Conservation (phyloP, 805 yeast species). For the Ogataea corticis region DNA sequence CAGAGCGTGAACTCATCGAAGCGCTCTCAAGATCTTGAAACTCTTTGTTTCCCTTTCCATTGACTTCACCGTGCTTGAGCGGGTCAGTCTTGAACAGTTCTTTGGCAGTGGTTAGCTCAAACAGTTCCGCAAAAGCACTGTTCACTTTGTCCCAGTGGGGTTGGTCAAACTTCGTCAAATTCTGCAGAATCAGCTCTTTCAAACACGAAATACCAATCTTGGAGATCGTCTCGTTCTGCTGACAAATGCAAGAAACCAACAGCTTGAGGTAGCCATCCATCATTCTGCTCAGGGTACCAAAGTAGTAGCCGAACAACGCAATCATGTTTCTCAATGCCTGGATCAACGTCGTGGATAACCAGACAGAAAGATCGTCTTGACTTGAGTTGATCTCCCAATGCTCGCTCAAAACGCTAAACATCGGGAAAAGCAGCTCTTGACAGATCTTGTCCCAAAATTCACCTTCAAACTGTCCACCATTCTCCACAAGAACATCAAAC, state of each 20-base stretch:
- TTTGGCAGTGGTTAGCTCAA: slow-evolving; percentile 80
- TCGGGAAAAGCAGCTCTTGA: slow-evolving; percentile 80
- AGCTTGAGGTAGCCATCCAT: slow-evolving; percentile 77
- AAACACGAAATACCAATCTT: slow-evolving; percentile 91
- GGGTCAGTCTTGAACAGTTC: slow-evolving; percentile 75
- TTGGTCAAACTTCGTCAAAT: slow-evolving; percentile 59
- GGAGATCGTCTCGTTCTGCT: slow-evolving; percentile 95
- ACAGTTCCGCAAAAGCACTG: slow-evolving; percentile 63
- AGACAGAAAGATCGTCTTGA: slow-evolving; percentile 87
- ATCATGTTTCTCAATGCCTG: slow-evolving; percentile 92
- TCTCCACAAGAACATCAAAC: slow-evolving; percentile 77
- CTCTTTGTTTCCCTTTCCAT: slow-evolving; percentile 26
- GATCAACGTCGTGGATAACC: slow-evolving; percentile 95
- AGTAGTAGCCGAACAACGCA: slow-evolving; percentile 78
- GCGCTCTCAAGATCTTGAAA: slow-evolving; percentile 22
- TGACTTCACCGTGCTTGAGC: slow-evolving; percentile 25
- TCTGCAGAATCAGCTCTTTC: slow-evolving; percentile 75
- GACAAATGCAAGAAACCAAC: slow-evolving; percentile 86
- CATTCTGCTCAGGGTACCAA: slow-evolving; percentile 70
- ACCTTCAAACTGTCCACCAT: slow-evolving; percentile 73
- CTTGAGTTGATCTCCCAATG: slow-evolving; percentile 72
- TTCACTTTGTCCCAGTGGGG: slow-evolving; percentile 77
- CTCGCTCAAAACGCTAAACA: slow-evolving; percentile 74
- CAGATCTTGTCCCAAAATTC: slow-evolving; percentile 85
- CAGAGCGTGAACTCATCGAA: slow-evolving; percentile 10